These are phyloP conservation scores for Dryadomyces quercus-mongolicae DNA, from an alignment of 2,329 filamentous ascomycete species.

Conservation along the genomic window DNA sequence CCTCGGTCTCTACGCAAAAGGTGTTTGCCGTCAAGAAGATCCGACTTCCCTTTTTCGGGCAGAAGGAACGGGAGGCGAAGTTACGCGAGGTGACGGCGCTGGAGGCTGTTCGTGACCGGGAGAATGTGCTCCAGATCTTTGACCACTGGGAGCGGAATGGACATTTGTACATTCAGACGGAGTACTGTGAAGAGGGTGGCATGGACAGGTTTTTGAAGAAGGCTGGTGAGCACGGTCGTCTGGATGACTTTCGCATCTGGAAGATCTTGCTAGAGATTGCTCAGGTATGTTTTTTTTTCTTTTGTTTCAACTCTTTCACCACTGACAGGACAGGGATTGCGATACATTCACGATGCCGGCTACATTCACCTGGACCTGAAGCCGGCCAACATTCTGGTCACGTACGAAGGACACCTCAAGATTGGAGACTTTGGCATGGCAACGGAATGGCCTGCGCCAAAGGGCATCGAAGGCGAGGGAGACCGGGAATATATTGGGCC, in stretches of 20 bases:
- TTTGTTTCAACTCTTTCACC: slow-evolving; percentile 5
- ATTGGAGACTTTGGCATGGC: slow-evolving; percentile 83
- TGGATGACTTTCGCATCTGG: slow-evolving; percentile 98
- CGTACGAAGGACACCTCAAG: slow-evolving; percentile 69
- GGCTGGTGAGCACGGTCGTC: slow-evolving; percentile 67
- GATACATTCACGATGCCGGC: slow-evolving; percentile 78
- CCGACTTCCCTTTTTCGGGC: slow-evolving; percentile 64
- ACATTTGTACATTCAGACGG: slow-evolving; percentile 92
- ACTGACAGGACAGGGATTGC: slow-evolving; percentile 54
- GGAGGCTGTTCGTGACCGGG: slow-evolving; percentile 61
- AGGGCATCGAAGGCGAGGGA: slow-evolving; percentile 77
- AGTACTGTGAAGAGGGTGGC: slow-evolving; percentile 91
- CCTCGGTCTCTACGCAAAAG: slow-evolving; percentile 29
- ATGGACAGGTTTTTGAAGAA: slow-evolving; percentile 76
- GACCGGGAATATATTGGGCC: slow-evolving; percentile 94
- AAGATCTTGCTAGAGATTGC: slow-evolving; percentile 86
- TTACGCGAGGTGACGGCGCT: slow-evolving; percentile 75
- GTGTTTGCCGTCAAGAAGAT: slow-evolving; percentile 94
- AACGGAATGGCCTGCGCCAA: slow-evolving; percentile 61
- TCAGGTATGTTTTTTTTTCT: slow-evolving; percentile 44
- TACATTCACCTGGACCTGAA: slow-evolving; percentile 82
- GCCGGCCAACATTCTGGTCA: slow-evolving; percentile 73
- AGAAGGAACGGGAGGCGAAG: slow-evolving; percentile 70
- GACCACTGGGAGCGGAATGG: slow-evolving; percentile 79
- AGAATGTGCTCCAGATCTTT: slow-evolving; percentile 75